phyloP scores from a whole-genome alignment of 805 yeast genomes.

The Yamadazyma sp. region DNA sequence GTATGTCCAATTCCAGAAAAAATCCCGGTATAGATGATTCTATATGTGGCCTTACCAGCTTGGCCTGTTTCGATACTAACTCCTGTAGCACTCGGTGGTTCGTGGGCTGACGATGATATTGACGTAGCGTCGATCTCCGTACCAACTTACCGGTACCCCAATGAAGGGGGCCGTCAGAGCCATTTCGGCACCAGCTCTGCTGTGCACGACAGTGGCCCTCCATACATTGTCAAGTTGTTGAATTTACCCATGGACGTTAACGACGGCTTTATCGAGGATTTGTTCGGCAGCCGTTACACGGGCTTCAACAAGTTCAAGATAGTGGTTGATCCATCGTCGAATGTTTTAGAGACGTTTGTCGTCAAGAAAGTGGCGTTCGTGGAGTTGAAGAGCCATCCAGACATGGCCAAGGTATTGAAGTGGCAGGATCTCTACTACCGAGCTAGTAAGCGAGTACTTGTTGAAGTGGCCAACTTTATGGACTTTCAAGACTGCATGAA shows the following conservation, averaged over 20 bases:
- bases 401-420: conserved; percentile 57
- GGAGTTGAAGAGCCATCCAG: conserved; percentile 51
- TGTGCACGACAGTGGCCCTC: conserved; percentile 43
- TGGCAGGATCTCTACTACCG: conserved; percentile 59
- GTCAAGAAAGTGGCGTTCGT: conserved; percentile 63
- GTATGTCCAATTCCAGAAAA: conserved; percentile 32
- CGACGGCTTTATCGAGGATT: conserved; percentile 52
- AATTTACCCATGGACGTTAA: conserved; percentile 59
- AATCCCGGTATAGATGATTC: not conserved
- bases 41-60: not conserved
- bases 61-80: conserved; percentile 17
- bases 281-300: conserved; percentile 63
- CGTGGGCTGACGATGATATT: conserved; percentile 49
- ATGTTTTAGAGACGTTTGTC: conserved; percentile 34
- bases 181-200: conserved; percentile 12
- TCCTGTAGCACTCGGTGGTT: conserved; percentile 41
- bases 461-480: conserved; percentile 40
- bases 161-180: not conserved
- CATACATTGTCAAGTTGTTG: conserved; percentile 62
- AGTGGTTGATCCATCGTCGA: conserved; percentile 50
- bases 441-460: conserved; percentile 37
- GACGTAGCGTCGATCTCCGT: conserved; percentile 47
- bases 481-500: conserved; percentile 42
- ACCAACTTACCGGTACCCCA: conserved; percentile 32
- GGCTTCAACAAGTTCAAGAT: conserved; percentile 58